Conservation (phyloP, 495 filamentous ascomycete species). For the Paragyromitra xinjiangensis region DNA sequence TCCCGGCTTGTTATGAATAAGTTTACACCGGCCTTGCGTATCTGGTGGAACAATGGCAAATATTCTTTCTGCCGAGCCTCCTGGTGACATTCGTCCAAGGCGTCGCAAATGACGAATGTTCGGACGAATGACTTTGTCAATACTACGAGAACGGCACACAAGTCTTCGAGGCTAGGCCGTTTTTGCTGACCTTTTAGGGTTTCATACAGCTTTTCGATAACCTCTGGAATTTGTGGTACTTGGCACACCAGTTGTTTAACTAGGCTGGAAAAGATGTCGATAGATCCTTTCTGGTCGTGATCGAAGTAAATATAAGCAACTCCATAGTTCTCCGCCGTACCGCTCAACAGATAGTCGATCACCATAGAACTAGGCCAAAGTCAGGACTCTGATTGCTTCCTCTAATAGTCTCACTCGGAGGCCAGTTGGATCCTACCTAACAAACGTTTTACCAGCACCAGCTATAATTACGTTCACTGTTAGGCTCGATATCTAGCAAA, state of each 20-base stretch:
- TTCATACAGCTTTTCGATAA: slow-evolving; percentile 7
- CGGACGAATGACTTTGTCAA: neutral
- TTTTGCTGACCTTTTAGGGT: neutral
- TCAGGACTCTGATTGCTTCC: neutral
- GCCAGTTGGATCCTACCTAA: neutral
- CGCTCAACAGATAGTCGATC: slow-evolving; percentile 10
- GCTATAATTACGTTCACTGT: neutral
- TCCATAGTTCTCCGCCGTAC: neutral
- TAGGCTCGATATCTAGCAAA: neutral
- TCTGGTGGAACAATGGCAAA: slow-evolving; percentile 9
- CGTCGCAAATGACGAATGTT: slow-evolving; percentile 9
- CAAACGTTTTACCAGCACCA: slow-evolving; percentile 23
- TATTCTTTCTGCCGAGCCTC: neutral
- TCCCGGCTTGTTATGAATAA: slow-evolving; percentile 21
- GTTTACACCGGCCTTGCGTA: neutral
- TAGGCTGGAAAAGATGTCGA: slow-evolving; percentile 21
- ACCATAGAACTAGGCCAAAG: slow-evolving; percentile 10
- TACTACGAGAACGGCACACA: neutral
- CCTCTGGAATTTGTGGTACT: neutral
- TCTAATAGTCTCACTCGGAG: neutral
- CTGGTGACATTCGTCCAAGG: neutral
- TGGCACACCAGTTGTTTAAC: slow-evolving; percentile 25
- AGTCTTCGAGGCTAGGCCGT: neutral
- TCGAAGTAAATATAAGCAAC: slow-evolving; percentile 25
- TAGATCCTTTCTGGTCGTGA: neutral